Evolutionary conservation across 2,329 filamentous ascomycete species (phyloP), one percentile per base, ranked within the genome.

Genomic region (Ophiostoma populinum): DNA sequence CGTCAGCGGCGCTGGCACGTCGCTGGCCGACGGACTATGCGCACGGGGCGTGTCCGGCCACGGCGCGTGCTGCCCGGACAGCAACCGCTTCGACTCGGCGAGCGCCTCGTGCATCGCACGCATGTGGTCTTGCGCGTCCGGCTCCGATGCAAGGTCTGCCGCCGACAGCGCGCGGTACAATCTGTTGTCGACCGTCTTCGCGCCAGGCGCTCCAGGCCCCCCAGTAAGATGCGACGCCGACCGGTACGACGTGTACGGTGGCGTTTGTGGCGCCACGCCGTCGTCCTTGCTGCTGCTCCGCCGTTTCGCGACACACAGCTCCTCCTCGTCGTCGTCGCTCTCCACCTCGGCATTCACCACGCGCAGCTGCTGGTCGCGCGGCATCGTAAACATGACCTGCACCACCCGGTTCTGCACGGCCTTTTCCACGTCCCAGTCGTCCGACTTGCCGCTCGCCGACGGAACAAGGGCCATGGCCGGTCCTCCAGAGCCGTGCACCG

Each of bases 371-470:
- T 74, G 72, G 54, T 87, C 79, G 52, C 78, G 83, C 3, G 90
- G 87, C 40, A 94, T 83, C 1, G 87, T 94, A 54, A 93, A 95
- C 70, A 92, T 90, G 49, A 83, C 70, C 53, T 86, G 80, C 41
- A 86, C 79, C 7, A 80, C 61, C 16, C 78, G 58, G 39, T 68
- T 68, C 55, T 82, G 75, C 2, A 78, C 69, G 3, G 79, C 78
- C 37, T 67, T 63, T 51, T 86, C 80, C 25, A 86, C 70, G 46
- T 85, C 80, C 79, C 79, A 81, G 36, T 83, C 77, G 28, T 66
- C 64, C 11, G 43, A 45, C 26, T 45, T 38, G 24, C 43, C 43
- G 19, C 43, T 45, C n/a, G n/a, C n/a, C n/a, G n/a, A n/a, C n/a
- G n/a, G n/a, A n/a, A n/a, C n/a, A n/a, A n/a, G n/a, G n/a, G n/a